A percentile compares a stretch with the other conserved stretches of the same genome.
phyloP scores from a whole-genome alignment of 495 filamentous ascomycete genomes.

The Astrocystis sublimbata region DNA sequence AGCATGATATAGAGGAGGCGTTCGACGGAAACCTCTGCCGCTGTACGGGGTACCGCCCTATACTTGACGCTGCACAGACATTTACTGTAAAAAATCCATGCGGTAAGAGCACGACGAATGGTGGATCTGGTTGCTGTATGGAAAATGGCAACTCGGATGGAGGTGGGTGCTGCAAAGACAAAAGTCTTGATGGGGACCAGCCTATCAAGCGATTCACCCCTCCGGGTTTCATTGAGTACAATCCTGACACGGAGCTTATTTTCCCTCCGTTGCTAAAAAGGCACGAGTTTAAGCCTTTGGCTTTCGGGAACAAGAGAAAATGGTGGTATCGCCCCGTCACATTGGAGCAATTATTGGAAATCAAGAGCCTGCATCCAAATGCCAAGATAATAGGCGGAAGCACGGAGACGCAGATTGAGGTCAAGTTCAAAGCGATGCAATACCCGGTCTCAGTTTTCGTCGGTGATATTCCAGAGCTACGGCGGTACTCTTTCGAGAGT shows the following conservation, averaged over 20 bases:
- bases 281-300: conserved; percentile 77
- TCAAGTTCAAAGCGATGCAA: conserved; percentile 95
- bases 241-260: conserved; percentile 89
- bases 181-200: conserved; percentile 46
- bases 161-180: conserved; percentile 60
- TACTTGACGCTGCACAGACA: conserved; percentile 85
- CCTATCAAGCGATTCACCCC: conserved; percentile 72
- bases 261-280: conserved; percentile 84
- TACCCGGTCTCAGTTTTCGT: conserved; percentile 90
- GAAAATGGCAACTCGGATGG: conserved; percentile 46
- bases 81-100: conserved; percentile 59
- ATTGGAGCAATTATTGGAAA: conserved; percentile 82
- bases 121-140: conserved; percentile 71
- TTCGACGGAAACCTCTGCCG: conserved; percentile 96
- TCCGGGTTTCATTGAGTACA: conserved; percentile 89
- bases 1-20: conserved; percentile 81
- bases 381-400: conserved; percentile 96
- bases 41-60: conserved; percentile 93
- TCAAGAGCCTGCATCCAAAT: conserved; percentile 80
- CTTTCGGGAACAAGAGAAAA: conserved; percentile 93
- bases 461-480: conserved; percentile 86
- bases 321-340: conserved; percentile 91
- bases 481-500: conserved; percentile 74
- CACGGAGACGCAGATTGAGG: conserved; percentile 96
- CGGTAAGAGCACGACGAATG: conserved; percentile 60